phyloP scores from a whole-genome alignment of 2,329 filamentous ascomycete species.

The Coleophoma crateriformis region DNA sequence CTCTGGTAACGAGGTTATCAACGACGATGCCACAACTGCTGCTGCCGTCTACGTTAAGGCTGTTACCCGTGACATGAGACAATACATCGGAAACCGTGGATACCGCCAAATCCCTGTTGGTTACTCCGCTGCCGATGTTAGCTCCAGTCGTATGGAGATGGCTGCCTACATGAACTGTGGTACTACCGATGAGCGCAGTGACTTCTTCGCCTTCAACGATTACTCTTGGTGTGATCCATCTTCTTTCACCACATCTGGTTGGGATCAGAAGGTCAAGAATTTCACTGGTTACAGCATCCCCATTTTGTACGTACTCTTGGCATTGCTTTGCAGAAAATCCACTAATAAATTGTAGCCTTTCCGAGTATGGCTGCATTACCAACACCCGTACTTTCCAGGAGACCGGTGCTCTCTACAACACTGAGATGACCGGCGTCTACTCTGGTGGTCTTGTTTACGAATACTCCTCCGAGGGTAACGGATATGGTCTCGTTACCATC shows the following conservation, averaged over 20 bases:
- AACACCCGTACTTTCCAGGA: conserved; percentile 77
- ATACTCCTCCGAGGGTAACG: conserved; percentile 72
- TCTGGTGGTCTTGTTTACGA: conserved; percentile 94
- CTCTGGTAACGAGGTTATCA: conserved; percentile 51
- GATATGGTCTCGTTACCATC: conserved; percentile 49
- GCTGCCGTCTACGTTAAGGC: conserved; percentile 49
- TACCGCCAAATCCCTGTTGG: conserved; percentile 46
- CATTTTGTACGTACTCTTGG: conserved; percentile 30
- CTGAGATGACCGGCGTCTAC: conserved; percentile 82
- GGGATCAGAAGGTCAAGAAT: conserved; percentile 60
- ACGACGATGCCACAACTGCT: conserved; percentile 38
- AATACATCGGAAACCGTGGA: conserved; percentile 39
- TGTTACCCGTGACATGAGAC: conserved; percentile 47
- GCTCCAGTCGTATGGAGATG: conserved; percentile 60
- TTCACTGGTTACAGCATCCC: conserved; percentile 62
- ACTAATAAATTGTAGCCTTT: conserved; percentile 39
- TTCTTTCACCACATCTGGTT: conserved; percentile 51
- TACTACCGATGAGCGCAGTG: conserved; percentile 54
- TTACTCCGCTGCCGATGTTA: conserved; percentile 57
- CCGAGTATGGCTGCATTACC: conserved; percentile 83
- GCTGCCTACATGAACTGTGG: conserved; percentile 70
- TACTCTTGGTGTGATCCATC: conserved; percentile 59
- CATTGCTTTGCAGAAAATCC: background rate
- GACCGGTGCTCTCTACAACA: conserved; percentile 69
- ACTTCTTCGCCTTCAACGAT: conserved; percentile 61